Percentiles rank a stretch among this genome's conserved stretches.
Evolutionary conservation across 352 stramenopile species (phyloP).

Genomic region (Peronospora farinosa): DNA sequence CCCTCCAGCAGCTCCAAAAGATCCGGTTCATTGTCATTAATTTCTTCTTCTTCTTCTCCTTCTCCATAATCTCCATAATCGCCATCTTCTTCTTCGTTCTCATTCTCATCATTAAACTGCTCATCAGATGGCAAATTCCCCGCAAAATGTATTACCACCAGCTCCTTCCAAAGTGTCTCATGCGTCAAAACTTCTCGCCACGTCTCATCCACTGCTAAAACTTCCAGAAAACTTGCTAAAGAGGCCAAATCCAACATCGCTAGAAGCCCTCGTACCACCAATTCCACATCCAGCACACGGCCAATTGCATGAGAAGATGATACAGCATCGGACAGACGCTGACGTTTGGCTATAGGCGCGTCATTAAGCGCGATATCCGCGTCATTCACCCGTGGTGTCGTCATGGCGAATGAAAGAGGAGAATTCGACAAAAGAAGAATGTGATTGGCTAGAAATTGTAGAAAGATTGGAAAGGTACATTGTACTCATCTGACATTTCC

Average conservation of each 20-base stretch:
- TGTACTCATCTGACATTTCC: background rate
- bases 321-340: conserved; percentile 1
- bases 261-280: conserved; percentile 25
- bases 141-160: conserved; percentile 22
- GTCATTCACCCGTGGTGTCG: conserved; percentile 12
- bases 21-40: conserved; percentile 9
- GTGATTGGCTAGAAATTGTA: conserved; percentile 18
- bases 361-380: background rate
- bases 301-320: background rate
- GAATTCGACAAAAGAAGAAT: conserved; percentile 2
- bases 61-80: conserved; percentile 17
- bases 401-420: conserved; percentile 20
- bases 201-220: conserved; percentile 20
- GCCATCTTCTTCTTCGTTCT: conserved; percentile 12
- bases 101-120: conserved; percentile 16
- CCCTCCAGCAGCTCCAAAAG: conserved; percentile 21
- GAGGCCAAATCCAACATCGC: conserved; percentile 25
- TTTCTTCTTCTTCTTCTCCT: conserved; percentile 10
- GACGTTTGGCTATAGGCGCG: conserved; percentile 14
- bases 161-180: conserved; percentile 22
- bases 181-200: conserved; percentile 23
- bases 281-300: conserved; percentile 32
- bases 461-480: background rate
- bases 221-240: conserved; percentile 26
- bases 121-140: conserved; percentile 19